Base-by-base conservation (phyloP, 1,284 basidiomycete genomes). In the Sporisorium exsertum region DNA sequence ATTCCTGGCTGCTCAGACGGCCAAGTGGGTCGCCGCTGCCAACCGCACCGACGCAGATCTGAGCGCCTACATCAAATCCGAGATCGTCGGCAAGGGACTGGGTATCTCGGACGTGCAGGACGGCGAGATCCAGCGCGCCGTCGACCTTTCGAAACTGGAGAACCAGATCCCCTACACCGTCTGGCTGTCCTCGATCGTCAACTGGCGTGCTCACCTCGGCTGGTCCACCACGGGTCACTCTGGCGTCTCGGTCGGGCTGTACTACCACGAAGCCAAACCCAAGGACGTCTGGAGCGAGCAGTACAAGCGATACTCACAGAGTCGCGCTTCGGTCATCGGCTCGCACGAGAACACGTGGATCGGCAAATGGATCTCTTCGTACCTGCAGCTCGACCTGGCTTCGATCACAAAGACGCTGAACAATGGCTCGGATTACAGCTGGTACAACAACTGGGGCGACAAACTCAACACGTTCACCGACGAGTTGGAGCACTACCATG, bases 341-440 rank as follows among this genome's bases (percentile, higher is more conserved):
- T 78, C 77, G 40, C 79, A 81, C 72, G 77, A 78, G n/a, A 82
- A 82, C 72, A 79, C 79, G 2, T 81, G 72, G 75, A 77, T 82
- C 63, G 79, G 75, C 20, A 46, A 72, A 24, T 82, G 68, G 71
- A 81, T 77, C 45, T 59, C 62, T 20, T 13, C 53, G 13, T 74
- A 51, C 56, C 78, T 81, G 24, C 26, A 65, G 24, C 64, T 82
- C 15, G 79, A 81, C 64, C 64, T 82, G 12, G 43, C 33, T 2
- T 16, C 61, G 18, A 71, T 82, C 56, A 77, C 70, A 24, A 63
- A 70, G 53, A 69, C 45, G 63, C 64, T 78, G 56, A 78, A 78
- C 76, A 78, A 78, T 61, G 76, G 71, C 8, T 58, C 58, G 24
- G 71, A 78, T 51, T 78, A 78, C 73, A 74, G 68, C 73, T 78